Conservation (phyloP, 2,329 filamentous ascomycete genomes). For the Calonectria leucothoes region DNA sequence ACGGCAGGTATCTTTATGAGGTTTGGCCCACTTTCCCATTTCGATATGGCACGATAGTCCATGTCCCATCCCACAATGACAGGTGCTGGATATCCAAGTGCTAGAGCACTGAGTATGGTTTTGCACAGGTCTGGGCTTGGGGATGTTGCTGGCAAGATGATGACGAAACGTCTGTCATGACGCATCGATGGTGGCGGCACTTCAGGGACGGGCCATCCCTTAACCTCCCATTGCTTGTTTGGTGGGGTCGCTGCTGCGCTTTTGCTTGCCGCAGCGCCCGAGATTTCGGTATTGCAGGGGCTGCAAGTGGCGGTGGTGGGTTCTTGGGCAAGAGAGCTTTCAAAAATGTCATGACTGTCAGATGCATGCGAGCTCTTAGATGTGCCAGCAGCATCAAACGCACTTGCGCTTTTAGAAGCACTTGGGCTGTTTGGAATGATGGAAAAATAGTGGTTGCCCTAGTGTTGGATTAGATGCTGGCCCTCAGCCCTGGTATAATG, state of each 20-base stretch:
- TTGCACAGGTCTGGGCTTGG: constrained; percentile 3
- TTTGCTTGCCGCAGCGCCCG: neutral
- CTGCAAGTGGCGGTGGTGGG: too few relatives aligned
- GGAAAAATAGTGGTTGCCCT: neutral
- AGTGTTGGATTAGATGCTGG: neutral
- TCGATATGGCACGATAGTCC: neutral
- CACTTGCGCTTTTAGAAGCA: neutral
- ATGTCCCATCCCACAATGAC: constrained; percentile 1
- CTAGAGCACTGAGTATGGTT: constrained; percentile 1
- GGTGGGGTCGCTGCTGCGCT: neutral
- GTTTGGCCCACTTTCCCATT: neutral
- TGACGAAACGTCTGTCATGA: neutral
- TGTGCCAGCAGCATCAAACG: neutral
- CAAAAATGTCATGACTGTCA: neutral
- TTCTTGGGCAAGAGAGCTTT: too few relatives aligned
- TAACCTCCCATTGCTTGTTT: neutral
- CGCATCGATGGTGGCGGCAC: neutral
- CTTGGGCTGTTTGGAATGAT: neutral
- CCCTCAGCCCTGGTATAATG: too few relatives aligned
- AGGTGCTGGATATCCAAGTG: constrained; percentile 5
- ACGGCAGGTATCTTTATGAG: neutral
- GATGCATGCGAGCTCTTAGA: neutral
- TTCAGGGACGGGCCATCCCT: neutral
- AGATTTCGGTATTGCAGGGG: neutral
- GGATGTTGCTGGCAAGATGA: neutral